Evolutionary conservation across 768 basidiomycete species (phyloP).

Genomic region (Lactarius psammicola): DNA sequence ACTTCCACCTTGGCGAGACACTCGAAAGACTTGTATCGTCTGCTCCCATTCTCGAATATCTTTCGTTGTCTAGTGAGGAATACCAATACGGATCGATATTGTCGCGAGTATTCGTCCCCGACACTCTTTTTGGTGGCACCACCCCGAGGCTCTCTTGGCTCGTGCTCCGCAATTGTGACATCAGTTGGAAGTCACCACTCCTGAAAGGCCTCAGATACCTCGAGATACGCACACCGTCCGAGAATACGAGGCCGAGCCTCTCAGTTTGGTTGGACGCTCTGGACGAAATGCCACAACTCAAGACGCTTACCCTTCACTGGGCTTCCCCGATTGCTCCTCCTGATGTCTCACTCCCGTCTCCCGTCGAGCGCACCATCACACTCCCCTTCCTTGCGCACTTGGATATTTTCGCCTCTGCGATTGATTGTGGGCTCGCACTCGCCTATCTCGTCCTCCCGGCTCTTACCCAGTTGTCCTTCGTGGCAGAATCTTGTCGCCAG

Average conservation of each 20-base stretch:
- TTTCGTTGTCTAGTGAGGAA: neutral
- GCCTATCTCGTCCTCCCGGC: neutral
- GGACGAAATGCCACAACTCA: neutral
- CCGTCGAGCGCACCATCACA: neutral
- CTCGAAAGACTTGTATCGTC: neutral
- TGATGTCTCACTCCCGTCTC: neutral
- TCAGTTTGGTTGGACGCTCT: slow-evolving; percentile 4
- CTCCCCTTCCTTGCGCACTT: neutral
- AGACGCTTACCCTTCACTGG: neutral
- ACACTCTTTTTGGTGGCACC: neutral
- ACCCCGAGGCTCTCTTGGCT: slow-evolving; percentile 5
- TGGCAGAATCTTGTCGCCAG: neutral
- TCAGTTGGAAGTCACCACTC: slow-evolving; percentile 14
- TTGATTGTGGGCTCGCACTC: neutral
- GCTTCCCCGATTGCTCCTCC: neutral
- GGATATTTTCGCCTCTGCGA: neutral
- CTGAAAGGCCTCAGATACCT: slow-evolving; percentile 1
- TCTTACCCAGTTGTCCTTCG: neutral
- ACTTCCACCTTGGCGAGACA: neutral
- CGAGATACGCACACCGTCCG: neutral
- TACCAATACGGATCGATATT: neutral
- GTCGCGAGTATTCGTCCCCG: neutral
- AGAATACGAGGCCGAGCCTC: neutral
- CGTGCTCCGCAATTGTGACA: neutral
- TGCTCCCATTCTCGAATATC: neutral